Evolutionary conservation across 371 early-diverging fungal genomes (phyloP).

Genomic region (Ecytonucleospora hepatopenaei): DNA sequence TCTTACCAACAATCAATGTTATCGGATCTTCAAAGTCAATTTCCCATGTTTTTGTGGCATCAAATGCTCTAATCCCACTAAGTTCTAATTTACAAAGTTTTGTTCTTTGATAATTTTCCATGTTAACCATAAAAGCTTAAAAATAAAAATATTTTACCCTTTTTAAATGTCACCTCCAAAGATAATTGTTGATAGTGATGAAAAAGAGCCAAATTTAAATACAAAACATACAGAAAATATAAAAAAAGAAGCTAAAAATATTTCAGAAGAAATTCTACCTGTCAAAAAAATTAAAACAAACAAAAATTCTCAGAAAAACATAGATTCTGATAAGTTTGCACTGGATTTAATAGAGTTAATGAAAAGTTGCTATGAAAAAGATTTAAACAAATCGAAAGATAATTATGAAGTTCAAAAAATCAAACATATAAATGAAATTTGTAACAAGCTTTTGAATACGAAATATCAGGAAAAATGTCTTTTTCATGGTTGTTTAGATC

Average conservation of each 20-base stretch:
- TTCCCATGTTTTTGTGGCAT: slow-evolving; percentile 62
- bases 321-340: slow-evolving; percentile 4
- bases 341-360: slow-evolving; percentile 59
- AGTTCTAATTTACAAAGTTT: slow-evolving; percentile 62
- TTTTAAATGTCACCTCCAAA: neutral
- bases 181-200: neutral
- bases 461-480: slow-evolving; percentile 54
- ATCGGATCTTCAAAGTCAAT: slow-evolving; percentile 80
- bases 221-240: neutral
- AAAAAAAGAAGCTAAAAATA: neutral
- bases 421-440: slow-evolving; percentile 64
- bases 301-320: neutral
- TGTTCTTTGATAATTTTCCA: slow-evolving; percentile 43
- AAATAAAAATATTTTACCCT: neutral
- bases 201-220: neutral
- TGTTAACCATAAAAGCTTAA: slow-evolving; percentile 13
- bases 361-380: slow-evolving; percentile 66
- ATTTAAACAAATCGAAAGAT: slow-evolving; percentile 63
- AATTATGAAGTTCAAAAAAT: slow-evolving; percentile 70
- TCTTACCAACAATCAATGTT: slow-evolving; percentile 90
- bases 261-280: slow-evolving; percentile 8
- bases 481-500: slow-evolving; percentile 71
- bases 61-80: slow-evolving; percentile 83
- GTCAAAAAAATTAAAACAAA: neutral
- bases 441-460: slow-evolving; percentile 63